Base-by-base conservation (phyloP, 208 protist genomes). In the Crithidia bombi region DNA sequence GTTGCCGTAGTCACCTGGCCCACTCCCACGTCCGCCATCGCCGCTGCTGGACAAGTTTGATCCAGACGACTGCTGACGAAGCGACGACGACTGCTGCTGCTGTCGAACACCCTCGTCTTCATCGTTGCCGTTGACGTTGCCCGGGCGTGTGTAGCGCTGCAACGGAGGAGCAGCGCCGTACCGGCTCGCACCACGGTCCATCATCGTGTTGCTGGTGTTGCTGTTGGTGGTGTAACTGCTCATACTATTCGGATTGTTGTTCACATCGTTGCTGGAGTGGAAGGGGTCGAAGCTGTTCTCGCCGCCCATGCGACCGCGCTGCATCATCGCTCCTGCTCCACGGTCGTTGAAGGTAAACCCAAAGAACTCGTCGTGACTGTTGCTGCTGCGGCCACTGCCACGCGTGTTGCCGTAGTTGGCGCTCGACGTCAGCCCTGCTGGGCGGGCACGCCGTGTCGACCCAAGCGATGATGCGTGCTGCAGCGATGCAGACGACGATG, bases 341-440 rank as follows among this genome's bases (percentile, higher is more conserved):
- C 26, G 14, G 38, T 54, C 66, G 38, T 71, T 59, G 21, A 68
- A 78, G 15, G 70, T 74, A 62, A 74, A 67, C 30, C 61, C 70
- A 21, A 64, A 10, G 33, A 78, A 73, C 12, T 69, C 68, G 21
- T 62, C 33, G 36, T 49, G 30, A 4, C 21, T 52, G 39, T 17
- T 21, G 12, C 23, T 35, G 28, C 43, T 23, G 38, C 21, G 39
- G 28, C n/a, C 36, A n/a, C 9, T 3, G 5, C 23, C 49, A 12
- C 30, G 38, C 38, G 7, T 43, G 38, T 43, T 43, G 38, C n/a
- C n/a, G n/a, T n/a, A n/a, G n/a, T n/a, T n/a, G n/a, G n/a, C n/a
- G n/a, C n/a, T n/a, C n/a, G n/a, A n/a, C n/a, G n/a, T n/a, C n/a
- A n/a, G n/a, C n/a, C n/a, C n/a, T n/a, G n/a, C n/a, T n/a, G n/a